These are phyloP conservation scores for Malus sieversii DNA, from an alignment of 306 rosid genomes.

Conservation along the genomic window DNA sequence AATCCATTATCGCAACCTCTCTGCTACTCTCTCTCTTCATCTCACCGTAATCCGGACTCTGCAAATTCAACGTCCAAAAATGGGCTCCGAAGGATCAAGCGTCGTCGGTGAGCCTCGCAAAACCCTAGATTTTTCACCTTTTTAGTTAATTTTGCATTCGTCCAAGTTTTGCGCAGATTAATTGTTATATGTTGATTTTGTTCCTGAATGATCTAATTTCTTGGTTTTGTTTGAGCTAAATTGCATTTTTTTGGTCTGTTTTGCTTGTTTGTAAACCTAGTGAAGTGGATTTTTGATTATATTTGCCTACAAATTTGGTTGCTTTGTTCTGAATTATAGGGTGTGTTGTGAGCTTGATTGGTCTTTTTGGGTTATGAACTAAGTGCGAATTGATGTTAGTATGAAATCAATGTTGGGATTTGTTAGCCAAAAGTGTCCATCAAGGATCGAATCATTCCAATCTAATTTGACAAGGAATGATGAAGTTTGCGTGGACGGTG, in stretches of 20 bases:
- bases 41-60: not conserved
- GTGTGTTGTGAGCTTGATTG: not conserved
- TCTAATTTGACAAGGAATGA: not conserved
- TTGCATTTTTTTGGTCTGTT: not conserved
- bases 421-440: not conserved
- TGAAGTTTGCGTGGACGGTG: not conserved
- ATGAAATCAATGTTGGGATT: not conserved
- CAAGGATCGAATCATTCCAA: not conserved
- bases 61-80: slow-evolving; percentile 20
- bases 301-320: not conserved
- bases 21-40: slow-evolving; percentile 16
- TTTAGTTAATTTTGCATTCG: not conserved
- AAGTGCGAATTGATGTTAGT: not conserved
- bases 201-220: not conserved
- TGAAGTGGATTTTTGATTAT: not conserved
- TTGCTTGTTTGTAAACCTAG: not conserved
- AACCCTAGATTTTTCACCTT: not conserved
- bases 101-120: slow-evolving; percentile 60
- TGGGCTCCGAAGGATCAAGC: slow-evolving; percentile 75
- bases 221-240: not conserved
- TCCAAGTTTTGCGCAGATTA: not conserved
- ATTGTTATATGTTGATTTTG: not conserved
- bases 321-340: not conserved
- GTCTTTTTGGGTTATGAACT: not conserved
- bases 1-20: not conserved